A percentile compares a stretch with the other conserved stretches of the same genome.
Conservation (phyloP, 2,329 filamentous ascomycete genomes). For the Bipolaris bicolor region DNA sequence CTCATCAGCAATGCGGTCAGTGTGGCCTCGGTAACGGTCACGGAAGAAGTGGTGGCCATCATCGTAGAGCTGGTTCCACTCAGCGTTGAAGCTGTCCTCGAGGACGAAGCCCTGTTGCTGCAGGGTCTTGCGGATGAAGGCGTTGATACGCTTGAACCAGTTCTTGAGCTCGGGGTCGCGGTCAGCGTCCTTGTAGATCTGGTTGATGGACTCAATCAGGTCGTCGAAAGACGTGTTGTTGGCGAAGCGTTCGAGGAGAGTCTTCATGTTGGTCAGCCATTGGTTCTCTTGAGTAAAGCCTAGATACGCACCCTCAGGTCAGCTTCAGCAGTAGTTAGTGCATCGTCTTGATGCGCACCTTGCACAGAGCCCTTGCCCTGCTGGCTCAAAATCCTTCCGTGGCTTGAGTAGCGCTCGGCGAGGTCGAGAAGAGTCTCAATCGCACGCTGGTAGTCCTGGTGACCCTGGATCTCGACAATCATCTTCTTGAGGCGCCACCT, state of each 20-base stretch:
- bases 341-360: conserved; percentile 69
- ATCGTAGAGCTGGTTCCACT: conserved; percentile 87
- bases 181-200: conserved; percentile 86
- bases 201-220: conserved; percentile 81
- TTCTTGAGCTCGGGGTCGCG: conserved; percentile 81
- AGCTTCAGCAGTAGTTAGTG: conserved; percentile 73
- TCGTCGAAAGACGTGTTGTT: conserved; percentile 91
- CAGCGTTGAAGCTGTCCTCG: conserved; percentile 75
- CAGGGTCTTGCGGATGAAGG: conserved; percentile 80
- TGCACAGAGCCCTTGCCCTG: conserved; percentile 72
- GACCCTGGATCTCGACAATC: conserved; percentile 93
- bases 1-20: conserved; percentile 85
- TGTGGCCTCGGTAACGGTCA: conserved; percentile 85
- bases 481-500: conserved; percentile 97
- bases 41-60: conserved; percentile 85
- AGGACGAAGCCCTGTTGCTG: conserved; percentile 91
- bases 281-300: conserved; percentile 49
- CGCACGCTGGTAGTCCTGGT: conserved; percentile 91
- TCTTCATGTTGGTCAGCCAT: conserved; percentile 65
- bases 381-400: conserved; percentile 69
- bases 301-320: conserved; percentile 71
- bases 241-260: conserved; percentile 90
- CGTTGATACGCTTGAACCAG: conserved; percentile 84
- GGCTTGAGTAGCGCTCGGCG: conserved; percentile 82
- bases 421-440: conserved; percentile 84